These are phyloP conservation scores for Candida nemodendra DNA, from an alignment of 805 yeast genomes.

Conservation along the genomic window DNA sequence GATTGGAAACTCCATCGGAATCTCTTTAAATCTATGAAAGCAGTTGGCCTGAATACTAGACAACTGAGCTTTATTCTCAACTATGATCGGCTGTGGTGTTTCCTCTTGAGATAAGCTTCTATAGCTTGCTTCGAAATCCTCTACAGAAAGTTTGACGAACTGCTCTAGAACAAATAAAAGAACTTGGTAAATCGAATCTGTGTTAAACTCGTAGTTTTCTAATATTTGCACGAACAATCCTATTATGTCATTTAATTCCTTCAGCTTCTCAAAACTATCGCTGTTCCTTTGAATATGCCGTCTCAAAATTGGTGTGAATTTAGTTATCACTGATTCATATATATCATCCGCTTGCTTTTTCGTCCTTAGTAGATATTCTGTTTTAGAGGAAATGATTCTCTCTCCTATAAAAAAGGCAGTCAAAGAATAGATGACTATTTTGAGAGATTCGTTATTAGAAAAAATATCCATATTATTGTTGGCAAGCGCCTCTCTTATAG, in stretches of 20 bases:
- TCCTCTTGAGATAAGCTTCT: conserved; percentile 65
- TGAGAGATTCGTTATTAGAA: conserved; percentile 44
- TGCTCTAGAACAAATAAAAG: conserved; percentile 57
- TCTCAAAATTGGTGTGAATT: conserved; percentile 57
- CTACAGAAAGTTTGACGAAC: conserved; percentile 55
- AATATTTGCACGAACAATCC: conserved; percentile 74
- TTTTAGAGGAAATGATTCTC: conserved; percentile 59
- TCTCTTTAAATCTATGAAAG: conserved; percentile 23
- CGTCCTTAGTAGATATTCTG: conserved; percentile 62
- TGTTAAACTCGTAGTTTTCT: conserved; percentile 66
- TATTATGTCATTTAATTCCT: conserved; percentile 56
- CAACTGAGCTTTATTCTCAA: conserved; percentile 58
- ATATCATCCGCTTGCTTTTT: conserved; percentile 64
- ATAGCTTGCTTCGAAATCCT: conserved; percentile 61
- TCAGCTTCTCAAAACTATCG: conserved; percentile 43
- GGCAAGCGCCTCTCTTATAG: conserved; percentile 43
- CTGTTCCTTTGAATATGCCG: conserved; percentile 44
- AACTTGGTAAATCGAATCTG: conserved; percentile 59
- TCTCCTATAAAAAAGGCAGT: conserved; percentile 80
- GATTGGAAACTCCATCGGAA: conserved; percentile 47
- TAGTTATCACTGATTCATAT: conserved; percentile 68
- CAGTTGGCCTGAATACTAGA: conserved; percentile 53
- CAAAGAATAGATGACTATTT: conserved; percentile 56
- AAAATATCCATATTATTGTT: conserved; percentile 30
- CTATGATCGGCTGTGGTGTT: conserved; percentile 83